phyloP scores from a whole-genome alignment of 2,329 filamentous ascomycete species.

The Cryphonectria japonica region DNA sequence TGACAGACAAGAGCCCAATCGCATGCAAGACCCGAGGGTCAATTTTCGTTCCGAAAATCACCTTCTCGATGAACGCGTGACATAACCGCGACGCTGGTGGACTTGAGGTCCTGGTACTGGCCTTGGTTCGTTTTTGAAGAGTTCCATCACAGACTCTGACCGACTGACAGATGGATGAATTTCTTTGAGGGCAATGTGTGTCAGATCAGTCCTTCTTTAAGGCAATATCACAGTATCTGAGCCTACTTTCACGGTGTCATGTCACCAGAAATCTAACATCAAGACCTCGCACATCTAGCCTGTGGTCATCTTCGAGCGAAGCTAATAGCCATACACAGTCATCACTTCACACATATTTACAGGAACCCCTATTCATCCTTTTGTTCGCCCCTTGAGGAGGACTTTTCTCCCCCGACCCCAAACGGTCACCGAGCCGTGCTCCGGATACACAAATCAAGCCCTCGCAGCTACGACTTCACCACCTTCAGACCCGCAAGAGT shows the following conservation, averaged over 20 bases:
- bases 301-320: neutral
- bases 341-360: neutral
- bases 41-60: neutral
- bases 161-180: neutral
- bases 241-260: neutral
- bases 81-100: neutral
- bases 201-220: neutral
- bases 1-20: slow-evolving; percentile 8
- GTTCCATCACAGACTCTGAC: neutral
- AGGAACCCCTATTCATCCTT: neutral
- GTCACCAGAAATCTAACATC: neutral
- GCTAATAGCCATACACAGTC: neutral
- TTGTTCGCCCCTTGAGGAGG: neutral
- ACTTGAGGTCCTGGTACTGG: neutral
- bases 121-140: neutral
- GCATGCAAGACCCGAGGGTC: neutral
- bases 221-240: neutral
- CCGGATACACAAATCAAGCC: neutral
- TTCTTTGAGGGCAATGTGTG: neutral
- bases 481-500: neutral
- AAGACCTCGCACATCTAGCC: neutral
- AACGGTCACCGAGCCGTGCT: neutral
- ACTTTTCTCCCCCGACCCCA: neutral
- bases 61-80: neutral
- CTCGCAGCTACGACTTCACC: neutral